phyloP scores from a whole-genome alignment of 2,329 filamentous ascomycete species.

The Tricladium varicosporioides region DNA sequence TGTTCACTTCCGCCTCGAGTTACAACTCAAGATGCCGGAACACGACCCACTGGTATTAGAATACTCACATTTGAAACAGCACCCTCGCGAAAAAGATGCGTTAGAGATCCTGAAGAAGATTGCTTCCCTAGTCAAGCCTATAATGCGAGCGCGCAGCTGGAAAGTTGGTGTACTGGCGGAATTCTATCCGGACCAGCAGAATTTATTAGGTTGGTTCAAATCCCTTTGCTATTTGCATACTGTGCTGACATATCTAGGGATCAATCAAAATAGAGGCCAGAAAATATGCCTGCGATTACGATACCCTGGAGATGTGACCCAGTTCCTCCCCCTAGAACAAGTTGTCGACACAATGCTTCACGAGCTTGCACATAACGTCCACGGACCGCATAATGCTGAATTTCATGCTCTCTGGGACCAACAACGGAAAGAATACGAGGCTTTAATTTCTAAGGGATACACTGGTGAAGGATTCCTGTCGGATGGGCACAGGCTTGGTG shows the following conservation, averaged over 20 bases:
- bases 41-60: conserved; percentile 46
- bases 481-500: conserved; percentile 71
- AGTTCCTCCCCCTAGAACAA: conserved; percentile 78
- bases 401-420: conserved; percentile 90
- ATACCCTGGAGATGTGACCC: conserved; percentile 67
- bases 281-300: conserved; percentile 82
- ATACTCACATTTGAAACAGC: conserved; percentile 51
- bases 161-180: conserved; percentile 76
- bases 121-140: conserved; percentile 86
- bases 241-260: conserved; percentile 43
- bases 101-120: conserved; percentile 69
- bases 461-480: conserved; percentile 87
- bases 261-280: conserved; percentile 75
- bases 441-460: conserved; percentile 76
- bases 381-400: conserved; percentile 76
- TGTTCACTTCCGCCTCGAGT: background rate
- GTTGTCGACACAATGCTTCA: conserved; percentile 91
- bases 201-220: conserved; percentile 61
- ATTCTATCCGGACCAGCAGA: conserved; percentile 75
- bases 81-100: conserved; percentile 49
- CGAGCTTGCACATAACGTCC: conserved; percentile 85
- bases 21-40: conserved; percentile 23
- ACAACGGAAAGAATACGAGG: conserved; percentile 80
- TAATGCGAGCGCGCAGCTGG: conserved; percentile 87
- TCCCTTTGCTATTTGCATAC: too few relatives aligned